A percentile compares a stretch with the other conserved stretches of the same genome.
phyloP scores from a whole-genome alignment of 1,139 yeast genomes.

The Suhomyces coccinellae region DNA sequence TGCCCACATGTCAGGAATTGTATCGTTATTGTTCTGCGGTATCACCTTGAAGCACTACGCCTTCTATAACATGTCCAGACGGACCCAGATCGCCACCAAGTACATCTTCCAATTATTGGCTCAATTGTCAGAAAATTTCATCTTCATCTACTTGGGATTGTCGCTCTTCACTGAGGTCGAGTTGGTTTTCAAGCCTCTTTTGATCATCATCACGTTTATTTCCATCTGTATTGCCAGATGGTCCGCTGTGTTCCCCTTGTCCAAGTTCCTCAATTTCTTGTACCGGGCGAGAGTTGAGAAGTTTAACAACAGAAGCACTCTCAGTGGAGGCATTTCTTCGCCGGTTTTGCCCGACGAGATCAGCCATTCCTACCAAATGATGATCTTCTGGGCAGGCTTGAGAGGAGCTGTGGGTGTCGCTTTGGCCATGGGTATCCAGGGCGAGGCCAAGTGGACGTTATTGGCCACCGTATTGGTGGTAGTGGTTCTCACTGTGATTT shows the following conservation, averaged over 20 bases:
- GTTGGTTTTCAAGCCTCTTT: slow-evolving; percentile 87
- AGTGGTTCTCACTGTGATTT: slow-evolving; percentile 91
- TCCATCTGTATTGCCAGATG: slow-evolving; percentile 95
- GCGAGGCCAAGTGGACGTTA: slow-evolving; percentile 85
- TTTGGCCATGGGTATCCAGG: slow-evolving; percentile 94
- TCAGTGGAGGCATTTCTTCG: slow-evolving; percentile 41
- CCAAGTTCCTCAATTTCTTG: slow-evolving; percentile 79
- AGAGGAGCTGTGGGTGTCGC: slow-evolving; percentile 99
- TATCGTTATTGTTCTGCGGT: slow-evolving; percentile 91
- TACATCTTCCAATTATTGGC: slow-evolving; percentile 92
- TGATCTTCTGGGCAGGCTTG: slow-evolving; percentile 99
- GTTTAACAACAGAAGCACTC: slow-evolving; percentile 33
- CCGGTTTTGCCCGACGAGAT: slow-evolving; percentile 77
- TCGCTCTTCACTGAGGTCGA: slow-evolving; percentile 95
- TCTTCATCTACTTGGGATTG: slow-evolving; percentile 90
- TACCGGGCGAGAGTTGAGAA: slow-evolving; percentile 55
- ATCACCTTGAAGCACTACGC: slow-evolving; percentile 97
- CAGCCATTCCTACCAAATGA: slow-evolving; percentile 94
- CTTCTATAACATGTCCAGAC: slow-evolving; percentile 92
- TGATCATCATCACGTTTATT: slow-evolving; percentile 84
- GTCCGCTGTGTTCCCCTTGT: slow-evolving; percentile 96
- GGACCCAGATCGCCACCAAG: slow-evolving; percentile 95
- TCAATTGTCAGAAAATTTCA: slow-evolving; percentile 93
- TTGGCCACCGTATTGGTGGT: slow-evolving; percentile 95
- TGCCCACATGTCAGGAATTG: slow-evolving; percentile 99